Base-by-base conservation (phyloP, 805 yeast genomes). In the Wickerhamomyces rabaulensis region DNA sequence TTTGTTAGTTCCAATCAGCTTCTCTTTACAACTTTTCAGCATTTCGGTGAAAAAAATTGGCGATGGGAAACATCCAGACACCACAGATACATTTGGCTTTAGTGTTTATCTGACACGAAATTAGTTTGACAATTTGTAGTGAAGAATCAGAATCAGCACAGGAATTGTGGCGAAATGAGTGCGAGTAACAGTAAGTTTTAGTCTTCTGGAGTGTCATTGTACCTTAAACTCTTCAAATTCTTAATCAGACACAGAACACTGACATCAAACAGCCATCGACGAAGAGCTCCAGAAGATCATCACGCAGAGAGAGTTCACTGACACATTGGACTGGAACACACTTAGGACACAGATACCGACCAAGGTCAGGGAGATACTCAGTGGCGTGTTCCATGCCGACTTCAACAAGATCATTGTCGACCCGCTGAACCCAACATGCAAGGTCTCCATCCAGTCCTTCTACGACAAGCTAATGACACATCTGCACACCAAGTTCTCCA, bases 401-500 rank as follows among this genome's bases (percentile, higher is more conserved):
- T 21, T 44, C 10, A 44, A 44, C 7, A 33, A 40, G 5, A 38
- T 31, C 6, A 36, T 51, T 0, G 31, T 40, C 21, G 51, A 51
- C 20, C 50, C 58, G 1, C 41, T 52, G n/a, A 51, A 48, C 16
- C 39, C 48, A 6, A 16, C 16, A 0, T 23, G 23, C 10, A 27
- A 4, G 5, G 40, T 41, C 19, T 46, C 59, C 2, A 25, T 56
- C 3, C 41, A 42, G 9, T 23, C 44, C 9, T 54, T 49, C 39
- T 43, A 29, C n/a, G 42, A 40, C 2, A 40, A 44, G 2, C 6
- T 52, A 9, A 20, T 51, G 16, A 38, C 46, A 41, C 42, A 50
- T 37, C 44, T 57, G 23, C 23, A 42, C 36, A 12, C 39, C 2
- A 41, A 33, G 25, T 54, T 58, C 44, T 16, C n/a, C n/a, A 16